A percentile compares a stretch with the other conserved stretches of the same genome.
These are phyloP conservation scores for Pueraria montana DNA, from an alignment of 306 rosid species.

Conservation along the genomic window DNA sequence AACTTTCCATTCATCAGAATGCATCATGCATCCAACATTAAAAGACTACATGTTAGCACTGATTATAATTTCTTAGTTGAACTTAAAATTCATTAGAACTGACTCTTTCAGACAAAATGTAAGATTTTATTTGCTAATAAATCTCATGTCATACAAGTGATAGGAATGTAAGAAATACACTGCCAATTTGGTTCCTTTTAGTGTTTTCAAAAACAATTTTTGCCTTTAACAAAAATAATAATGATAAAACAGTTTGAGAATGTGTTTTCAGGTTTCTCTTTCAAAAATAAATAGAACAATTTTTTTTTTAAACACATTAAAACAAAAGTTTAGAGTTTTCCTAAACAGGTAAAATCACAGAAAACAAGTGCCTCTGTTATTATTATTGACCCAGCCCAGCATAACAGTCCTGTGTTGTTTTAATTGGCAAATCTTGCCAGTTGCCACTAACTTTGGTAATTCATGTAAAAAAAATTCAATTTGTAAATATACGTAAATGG, in stretches of 20 bases:
- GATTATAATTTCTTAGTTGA: constrained; percentile 16
- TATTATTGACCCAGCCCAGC: constrained; percentile 6
- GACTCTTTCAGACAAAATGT: neutral
- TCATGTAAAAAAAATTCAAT: neutral
- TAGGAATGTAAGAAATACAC: constrained; percentile 16
- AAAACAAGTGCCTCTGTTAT: constrained; percentile 11
- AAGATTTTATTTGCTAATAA: constrained; percentile 23
- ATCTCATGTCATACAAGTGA: constrained; percentile 26
- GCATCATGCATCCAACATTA: constrained; percentile 5
- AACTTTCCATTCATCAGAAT: constrained; percentile 33
- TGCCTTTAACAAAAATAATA: neutral
- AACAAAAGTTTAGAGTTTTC: constrained; percentile 16
- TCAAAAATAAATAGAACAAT: constrained; percentile 14
- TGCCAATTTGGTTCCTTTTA: constrained; percentile 1
- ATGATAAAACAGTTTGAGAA: constrained; percentile 17
- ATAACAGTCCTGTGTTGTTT: constrained; percentile 21
- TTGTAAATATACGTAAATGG: constrained; percentile 28
- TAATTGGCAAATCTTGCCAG: constrained; percentile 22
- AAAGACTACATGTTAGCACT: neutral
- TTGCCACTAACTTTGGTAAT: neutral
- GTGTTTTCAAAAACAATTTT: constrained; percentile 19
- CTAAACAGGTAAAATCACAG: constrained; percentile 32
- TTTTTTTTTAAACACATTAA: constrained; percentile 2
- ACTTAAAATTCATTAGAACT: constrained; percentile 15
- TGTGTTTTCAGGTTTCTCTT: constrained; percentile 2